These are phyloP conservation scores for Podospora sp. DNA, from an alignment of 495 filamentous ascomycete species.

Conservation along the genomic window DNA sequence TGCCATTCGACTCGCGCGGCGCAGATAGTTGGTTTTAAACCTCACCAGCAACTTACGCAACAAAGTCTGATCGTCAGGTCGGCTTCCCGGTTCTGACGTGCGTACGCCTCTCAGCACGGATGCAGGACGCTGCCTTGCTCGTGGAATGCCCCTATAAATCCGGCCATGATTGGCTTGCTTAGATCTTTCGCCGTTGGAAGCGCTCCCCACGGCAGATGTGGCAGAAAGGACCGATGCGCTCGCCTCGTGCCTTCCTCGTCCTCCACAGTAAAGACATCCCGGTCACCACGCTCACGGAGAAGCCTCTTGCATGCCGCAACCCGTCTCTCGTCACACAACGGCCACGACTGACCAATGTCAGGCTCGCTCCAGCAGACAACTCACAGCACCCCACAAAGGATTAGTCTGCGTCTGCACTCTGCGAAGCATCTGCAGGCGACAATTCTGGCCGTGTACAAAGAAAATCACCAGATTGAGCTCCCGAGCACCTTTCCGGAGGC, in stretches of 20 bases:
- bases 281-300: neutral
- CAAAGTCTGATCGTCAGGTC: conserved; percentile 7
- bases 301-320: conserved; percentile 1
- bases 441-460: neutral
- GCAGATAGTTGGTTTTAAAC: neutral
- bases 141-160: conserved; percentile 6
- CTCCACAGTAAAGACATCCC: neutral
- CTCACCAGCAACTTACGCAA: neutral
- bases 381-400: neutral
- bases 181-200: neutral
- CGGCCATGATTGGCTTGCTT: neutral
- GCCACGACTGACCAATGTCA: neutral
- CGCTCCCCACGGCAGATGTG: conserved; percentile 2
- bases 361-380: neutral
- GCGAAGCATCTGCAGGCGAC: neutral
- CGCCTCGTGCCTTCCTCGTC: neutral
- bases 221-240: neutral
- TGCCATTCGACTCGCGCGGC: neutral
- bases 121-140: conserved; percentile 7
- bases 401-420: neutral
- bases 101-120: neutral
- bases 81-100: conserved; percentile 15
- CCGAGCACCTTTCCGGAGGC: neutral
- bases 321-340: conserved; percentile 3
- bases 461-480: neutral